Base-by-base conservation (phyloP, 192 early-diverging fungal genomes). In the Linnemannia hyalina region DNA sequence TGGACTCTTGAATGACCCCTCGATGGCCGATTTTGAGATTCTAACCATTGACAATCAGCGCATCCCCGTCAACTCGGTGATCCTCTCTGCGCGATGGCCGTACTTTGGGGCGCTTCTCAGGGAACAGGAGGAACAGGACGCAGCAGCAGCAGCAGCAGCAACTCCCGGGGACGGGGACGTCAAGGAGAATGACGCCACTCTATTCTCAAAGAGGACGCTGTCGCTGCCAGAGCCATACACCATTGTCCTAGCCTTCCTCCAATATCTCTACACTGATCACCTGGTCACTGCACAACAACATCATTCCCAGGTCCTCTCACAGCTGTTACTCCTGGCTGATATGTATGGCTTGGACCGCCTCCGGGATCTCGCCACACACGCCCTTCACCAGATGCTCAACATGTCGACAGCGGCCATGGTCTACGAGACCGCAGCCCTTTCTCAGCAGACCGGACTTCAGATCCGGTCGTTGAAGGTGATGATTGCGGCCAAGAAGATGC, bases 261-360 rank as follows among this genome's bases (percentile, higher is more conserved):
- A 94, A 79, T 95, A 90, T 57, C 80, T 95, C 72, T 94, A 95
- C 78, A 94, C 94, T 0, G 93, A 92, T 81, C 89, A 93, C 74
- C 77, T 95, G 42, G 90, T 94, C 40, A 92, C 93, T 7, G 82
- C 90, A 11, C 92, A 94, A 41, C 93, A 94, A 46, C 90, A 93
- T 73, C 93, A 93, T 26, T 90, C 92, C 49, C 86, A 91, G 10
- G 91, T 95, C 9, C 75, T 95, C 10, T 91, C 93, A 70, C 93
- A 94, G 80, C 77, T 95, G 1, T 78, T 95, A 35, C 89, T 90
- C 10, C 71, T 94, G 9, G 92, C 94, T 6, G 91, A 93, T 81
- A 88, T 91, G 73, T 95, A 93, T 83, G 79, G 85, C 32, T 76
- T 95, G 18, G 81, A 90, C 70, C 78, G 89, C 46, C 89, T 95